These are phyloP conservation scores for Phialophora macrospora DNA, from an alignment of 2,329 filamentous ascomycete genomes.

Conservation along the genomic window DNA sequence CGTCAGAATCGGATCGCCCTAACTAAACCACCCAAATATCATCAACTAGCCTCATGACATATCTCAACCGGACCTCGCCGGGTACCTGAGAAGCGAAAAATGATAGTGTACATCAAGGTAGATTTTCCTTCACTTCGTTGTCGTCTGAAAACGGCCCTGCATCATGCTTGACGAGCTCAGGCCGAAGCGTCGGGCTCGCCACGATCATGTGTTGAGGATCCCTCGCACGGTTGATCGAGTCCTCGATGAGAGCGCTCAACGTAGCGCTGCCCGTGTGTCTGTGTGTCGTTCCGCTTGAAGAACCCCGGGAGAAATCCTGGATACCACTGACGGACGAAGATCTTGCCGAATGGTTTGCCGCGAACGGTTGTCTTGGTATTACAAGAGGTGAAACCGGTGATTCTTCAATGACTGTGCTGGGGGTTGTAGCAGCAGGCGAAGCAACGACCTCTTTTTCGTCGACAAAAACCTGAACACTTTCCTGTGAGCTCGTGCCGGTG, in stretches of 20 bases:
- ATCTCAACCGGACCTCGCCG: slow-evolving; percentile 9
- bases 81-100: slow-evolving; percentile 18
- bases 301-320: slow-evolving; percentile 14
- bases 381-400: slow-evolving; percentile 28
- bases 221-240: slow-evolving; percentile 40
- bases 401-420: slow-evolving; percentile 22
- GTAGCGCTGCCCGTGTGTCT: slow-evolving; percentile 40
- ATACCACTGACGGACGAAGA: slow-evolving; percentile 36
- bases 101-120: slow-evolving; percentile 30
- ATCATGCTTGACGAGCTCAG: slow-evolving; percentile 42
- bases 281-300: slow-evolving; percentile 28
- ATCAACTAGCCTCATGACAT: slow-evolving; percentile 26
- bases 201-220: slow-evolving; percentile 31
- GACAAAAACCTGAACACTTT: slow-evolving; percentile 29
- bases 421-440: slow-evolving; percentile 21
- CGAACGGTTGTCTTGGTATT: slow-evolving; percentile 32
- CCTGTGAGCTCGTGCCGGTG: slow-evolving; percentile 25
- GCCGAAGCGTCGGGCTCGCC: slow-evolving; percentile 34
- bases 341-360: slow-evolving; percentile 30
- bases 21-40: slow-evolving; percentile 22
- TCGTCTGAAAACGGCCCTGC: slow-evolving; percentile 51
- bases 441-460: slow-evolving; percentile 38
- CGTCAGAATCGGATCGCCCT: slow-evolving; percentile 20
- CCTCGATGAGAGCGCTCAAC: slow-evolving; percentile 43
- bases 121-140: slow-evolving; percentile 47